phyloP scores from a whole-genome alignment of 768 basidiomycete genomes.

The Mycena leptocephala region DNA sequence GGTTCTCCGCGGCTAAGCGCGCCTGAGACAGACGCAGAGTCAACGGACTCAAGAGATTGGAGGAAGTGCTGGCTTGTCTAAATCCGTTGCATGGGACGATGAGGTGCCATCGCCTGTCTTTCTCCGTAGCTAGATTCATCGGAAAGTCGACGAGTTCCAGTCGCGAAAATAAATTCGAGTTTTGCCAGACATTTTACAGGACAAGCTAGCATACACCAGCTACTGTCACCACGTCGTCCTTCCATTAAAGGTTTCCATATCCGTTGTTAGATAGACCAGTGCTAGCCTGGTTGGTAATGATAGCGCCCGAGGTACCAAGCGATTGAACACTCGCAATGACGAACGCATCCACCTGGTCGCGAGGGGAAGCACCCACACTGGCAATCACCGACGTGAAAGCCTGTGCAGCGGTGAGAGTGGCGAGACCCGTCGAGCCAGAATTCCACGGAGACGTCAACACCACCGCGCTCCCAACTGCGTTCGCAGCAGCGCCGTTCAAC shows the following conservation, averaged over 20 bases:
- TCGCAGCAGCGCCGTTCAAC: slow-evolving; percentile 40
- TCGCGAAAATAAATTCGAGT: too few relatives aligned
- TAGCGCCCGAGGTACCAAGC: slow-evolving; percentile 33
- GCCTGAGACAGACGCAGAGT: too few relatives aligned
- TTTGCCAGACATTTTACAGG: not conserved
- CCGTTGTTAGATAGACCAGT: slow-evolving; percentile 40
- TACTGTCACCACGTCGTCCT: not conserved
- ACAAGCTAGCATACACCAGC: not conserved
- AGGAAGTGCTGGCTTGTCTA: too few relatives aligned
- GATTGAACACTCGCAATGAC: slow-evolving; percentile 38
- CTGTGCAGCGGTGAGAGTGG: slow-evolving; percentile 35
- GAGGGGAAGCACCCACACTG: slow-evolving; percentile 36
- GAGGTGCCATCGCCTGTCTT: too few relatives aligned
- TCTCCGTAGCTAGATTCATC: too few relatives aligned
- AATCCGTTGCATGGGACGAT: too few relatives aligned
- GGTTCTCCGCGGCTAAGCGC: too few relatives aligned
- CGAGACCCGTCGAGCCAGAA: slow-evolving; percentile 33
- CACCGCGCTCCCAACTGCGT: slow-evolving; percentile 36
- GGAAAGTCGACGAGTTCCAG: too few relatives aligned
- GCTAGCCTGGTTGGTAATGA: slow-evolving; percentile 41
- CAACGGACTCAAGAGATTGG: too few relatives aligned
- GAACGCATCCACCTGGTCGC: slow-evolving; percentile 40
- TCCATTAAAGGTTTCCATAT: slow-evolving; percentile 36
- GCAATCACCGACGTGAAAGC: slow-evolving; percentile 39
- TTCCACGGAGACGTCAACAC: slow-evolving; percentile 36